Percentiles rank a stretch among this genome's conserved stretches.
phyloP scores from a whole-genome alignment of 2,329 filamentous ascomycete genomes.

The Alternaria alternata region DNA sequence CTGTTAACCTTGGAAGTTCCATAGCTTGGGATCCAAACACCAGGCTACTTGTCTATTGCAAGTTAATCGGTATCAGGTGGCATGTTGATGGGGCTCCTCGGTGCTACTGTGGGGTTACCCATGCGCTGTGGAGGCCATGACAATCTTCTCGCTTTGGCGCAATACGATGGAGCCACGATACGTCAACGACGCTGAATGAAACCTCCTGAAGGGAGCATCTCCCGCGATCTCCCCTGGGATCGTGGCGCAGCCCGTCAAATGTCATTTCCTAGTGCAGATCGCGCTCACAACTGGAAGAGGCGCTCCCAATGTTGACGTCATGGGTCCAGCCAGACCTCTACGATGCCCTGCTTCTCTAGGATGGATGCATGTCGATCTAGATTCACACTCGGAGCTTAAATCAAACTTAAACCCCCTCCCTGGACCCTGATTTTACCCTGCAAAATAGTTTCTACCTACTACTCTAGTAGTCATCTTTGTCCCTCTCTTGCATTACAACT shows the following conservation, averaged over 20 bases:
- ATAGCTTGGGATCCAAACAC: neutral
- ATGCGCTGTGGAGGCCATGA: neutral
- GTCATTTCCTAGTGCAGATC: conserved; percentile 13
- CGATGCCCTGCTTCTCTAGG: conserved; percentile 12
- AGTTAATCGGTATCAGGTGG: neutral
- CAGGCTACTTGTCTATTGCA: neutral
- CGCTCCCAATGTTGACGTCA: conserved; percentile 15
- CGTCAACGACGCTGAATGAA: neutral
- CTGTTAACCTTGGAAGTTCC: neutral
- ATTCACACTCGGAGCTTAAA: conserved; percentile 16
- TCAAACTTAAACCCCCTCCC: conserved; percentile 8
- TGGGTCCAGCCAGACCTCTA: conserved; percentile 6
- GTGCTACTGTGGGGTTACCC: conserved; percentile 1
- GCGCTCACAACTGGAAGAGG: conserved; percentile 6
- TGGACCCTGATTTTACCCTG: conserved; percentile 17
- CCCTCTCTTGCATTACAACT: neutral
- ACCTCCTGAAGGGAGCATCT: neutral
- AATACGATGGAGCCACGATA: neutral
- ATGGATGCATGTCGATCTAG: conserved; percentile 7
- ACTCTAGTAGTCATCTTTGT: neutral
- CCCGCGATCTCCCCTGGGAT: conserved; percentile 8
- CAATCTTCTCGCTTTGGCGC: neutral
- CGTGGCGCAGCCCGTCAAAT: conserved; percentile 6
- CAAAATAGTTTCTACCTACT: neutral
- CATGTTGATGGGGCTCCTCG: neutral